Evolutionary conservation across 768 basidiomycete species (phyloP).

Genomic region (Botryobasidium botryosum): DNA sequence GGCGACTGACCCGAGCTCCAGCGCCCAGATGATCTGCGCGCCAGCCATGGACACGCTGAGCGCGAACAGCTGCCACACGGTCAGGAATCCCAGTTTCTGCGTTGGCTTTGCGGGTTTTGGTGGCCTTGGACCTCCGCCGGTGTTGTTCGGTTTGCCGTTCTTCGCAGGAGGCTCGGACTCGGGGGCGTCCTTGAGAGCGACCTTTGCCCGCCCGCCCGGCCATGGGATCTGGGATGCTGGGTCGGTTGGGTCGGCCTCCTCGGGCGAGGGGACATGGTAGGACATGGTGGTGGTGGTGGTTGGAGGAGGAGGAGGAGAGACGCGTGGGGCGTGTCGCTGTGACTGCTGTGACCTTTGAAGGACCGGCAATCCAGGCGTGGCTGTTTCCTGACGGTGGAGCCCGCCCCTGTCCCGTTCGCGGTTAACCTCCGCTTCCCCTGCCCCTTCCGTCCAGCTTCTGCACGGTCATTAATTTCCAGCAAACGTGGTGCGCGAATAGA

Average conservation of each 20-base stretch:
- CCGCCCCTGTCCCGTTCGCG: no score
- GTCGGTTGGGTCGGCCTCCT: conserved; percentile 39
- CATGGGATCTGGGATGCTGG: conserved; percentile 68
- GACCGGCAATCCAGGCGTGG: no score
- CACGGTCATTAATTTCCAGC: no score
- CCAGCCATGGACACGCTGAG: conserved; percentile 87
- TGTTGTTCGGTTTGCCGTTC: neutral
- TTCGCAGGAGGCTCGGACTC: neutral
- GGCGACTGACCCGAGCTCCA: conserved; percentile 69
- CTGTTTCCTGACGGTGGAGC: no score
- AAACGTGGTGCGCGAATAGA: no score
- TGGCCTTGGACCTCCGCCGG: conserved; percentile 1
- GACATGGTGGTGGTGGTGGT: neutral
- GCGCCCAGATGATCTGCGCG: conserved; percentile 89
- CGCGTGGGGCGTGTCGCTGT: no score
- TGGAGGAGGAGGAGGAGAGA: no score
- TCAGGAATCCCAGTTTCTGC: conserved; percentile 26
- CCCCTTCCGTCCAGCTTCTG: no score
- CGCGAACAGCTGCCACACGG: conserved; percentile 68
- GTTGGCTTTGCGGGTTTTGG: conserved; percentile 4
- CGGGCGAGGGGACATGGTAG: neutral
- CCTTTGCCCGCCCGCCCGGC: conserved; percentile 39
- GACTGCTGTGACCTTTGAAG: no score
- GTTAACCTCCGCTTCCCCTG: no score
- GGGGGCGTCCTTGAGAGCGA: neutral